Conservation (phyloP, 768 basidiomycete species). For the Trametopsis cervina region DNA sequence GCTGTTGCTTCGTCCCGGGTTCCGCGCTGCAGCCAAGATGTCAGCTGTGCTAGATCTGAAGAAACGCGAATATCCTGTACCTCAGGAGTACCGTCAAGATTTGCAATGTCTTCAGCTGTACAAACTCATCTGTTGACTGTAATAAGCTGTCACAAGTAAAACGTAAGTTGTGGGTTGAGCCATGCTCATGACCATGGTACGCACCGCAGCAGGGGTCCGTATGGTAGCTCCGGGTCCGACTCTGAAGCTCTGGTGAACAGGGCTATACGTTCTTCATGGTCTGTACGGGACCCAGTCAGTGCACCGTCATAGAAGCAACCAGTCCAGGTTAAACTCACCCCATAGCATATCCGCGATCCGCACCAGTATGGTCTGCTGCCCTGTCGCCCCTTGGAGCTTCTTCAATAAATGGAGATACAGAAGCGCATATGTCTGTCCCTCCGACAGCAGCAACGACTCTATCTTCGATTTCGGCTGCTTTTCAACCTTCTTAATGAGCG, state of each 20-base stretch:
- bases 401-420: constrained; percentile 88
- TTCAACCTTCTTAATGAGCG: constrained; percentile 86
- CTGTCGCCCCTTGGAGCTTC: constrained; percentile 77
- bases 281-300: no score
- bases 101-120: constrained; percentile 85
- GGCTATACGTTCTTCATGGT: constrained; percentile 82
- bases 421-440: constrained; percentile 77
- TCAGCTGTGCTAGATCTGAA: not conserved
- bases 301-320: no score
- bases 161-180: constrained; percentile 10
- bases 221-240: constrained; percentile 75
- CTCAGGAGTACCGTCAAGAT: constrained; percentile 83
- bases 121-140: constrained; percentile 89
- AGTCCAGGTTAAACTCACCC: constrained; percentile 54
- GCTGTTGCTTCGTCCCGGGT: constrained; percentile 17
- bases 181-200: no score
- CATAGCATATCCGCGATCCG: constrained; percentile 83
- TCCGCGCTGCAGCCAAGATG: constrained; percentile 19
- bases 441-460: constrained; percentile 74
- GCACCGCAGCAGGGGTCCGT: constrained; percentile 70
- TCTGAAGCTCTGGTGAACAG: constrained; percentile 60
- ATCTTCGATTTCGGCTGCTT: constrained; percentile 67
- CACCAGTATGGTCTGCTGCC: constrained; percentile 81
- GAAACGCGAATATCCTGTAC: constrained; percentile 29
- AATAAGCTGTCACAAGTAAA: constrained; percentile 56